phyloP scores from a whole-genome alignment of 2,329 filamentous ascomycete species.

The Ascochyta clinopodiicola region DNA sequence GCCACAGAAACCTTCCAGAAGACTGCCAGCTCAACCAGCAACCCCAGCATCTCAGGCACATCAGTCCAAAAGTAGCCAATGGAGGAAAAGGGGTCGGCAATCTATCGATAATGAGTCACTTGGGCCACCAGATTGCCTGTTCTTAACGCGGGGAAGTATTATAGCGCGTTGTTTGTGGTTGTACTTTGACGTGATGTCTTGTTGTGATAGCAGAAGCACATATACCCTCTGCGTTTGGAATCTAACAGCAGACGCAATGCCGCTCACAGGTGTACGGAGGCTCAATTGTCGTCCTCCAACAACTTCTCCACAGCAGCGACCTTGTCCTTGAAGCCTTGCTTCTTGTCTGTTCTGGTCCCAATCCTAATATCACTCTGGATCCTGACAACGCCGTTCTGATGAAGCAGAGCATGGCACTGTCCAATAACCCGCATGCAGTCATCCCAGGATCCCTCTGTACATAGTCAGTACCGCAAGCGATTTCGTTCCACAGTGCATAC shows the following conservation, averaged over 20 bases:
- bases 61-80: conserved; percentile 25
- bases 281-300: conserved; percentile 44
- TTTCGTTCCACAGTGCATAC: conserved; percentile 40
- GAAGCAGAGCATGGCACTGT: conserved; percentile 49
- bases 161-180: conserved; percentile 18
- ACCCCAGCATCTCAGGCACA: conserved; percentile 14
- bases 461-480: conserved; percentile 6
- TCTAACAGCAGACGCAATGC: neutral
- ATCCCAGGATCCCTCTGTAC: conserved; percentile 86
- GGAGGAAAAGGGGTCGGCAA: conserved; percentile 25
- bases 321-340: conserved; percentile 81
- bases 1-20: conserved; percentile 15
- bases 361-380: conserved; percentile 90
- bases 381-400: conserved; percentile 56
- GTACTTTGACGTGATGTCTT: conserved; percentile 8
- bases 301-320: conserved; percentile 67
- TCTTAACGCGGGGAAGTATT: conserved; percentile 21
- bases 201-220: conserved; percentile 17
- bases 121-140: conserved; percentile 22
- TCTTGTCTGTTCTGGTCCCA: conserved; percentile 86
- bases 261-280: neutral
- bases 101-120: conserved; percentile 24
- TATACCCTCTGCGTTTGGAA: conserved; percentile 4
- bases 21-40: conserved; percentile 9
- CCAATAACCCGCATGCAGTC: conserved; percentile 71